These are phyloP conservation scores for Fusarium nelsonii DNA, from an alignment of 2,329 filamentous ascomycete species.

Conservation along the genomic window DNA sequence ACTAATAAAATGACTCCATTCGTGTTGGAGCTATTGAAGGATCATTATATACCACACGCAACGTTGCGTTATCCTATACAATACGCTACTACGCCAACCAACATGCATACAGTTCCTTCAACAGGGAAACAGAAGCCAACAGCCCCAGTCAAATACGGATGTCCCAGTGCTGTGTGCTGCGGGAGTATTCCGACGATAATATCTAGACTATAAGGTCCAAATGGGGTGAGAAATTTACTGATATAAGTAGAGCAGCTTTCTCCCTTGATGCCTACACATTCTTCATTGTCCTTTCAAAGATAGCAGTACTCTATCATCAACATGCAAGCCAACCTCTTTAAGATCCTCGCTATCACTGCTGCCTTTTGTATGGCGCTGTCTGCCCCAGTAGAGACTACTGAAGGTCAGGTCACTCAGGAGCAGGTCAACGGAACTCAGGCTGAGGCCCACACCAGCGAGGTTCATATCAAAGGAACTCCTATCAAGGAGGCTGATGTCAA, in stretches of 20 bases:
- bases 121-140: neutral
- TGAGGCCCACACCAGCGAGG: too few relatives aligned
- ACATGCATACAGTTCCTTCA: neutral
- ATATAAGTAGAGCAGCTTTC: neutral
- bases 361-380: neutral
- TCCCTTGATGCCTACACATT: neutral
- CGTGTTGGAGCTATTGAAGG: too few relatives aligned
- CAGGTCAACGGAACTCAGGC: neutral
- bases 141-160: neutral
- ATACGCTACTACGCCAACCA: neutral
- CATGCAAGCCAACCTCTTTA: constrained; percentile 1
- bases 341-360: neutral
- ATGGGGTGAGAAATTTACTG: neutral
- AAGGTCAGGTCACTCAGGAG: neutral
- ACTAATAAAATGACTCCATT: too few relatives aligned
- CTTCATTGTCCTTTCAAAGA: neutral
- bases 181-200: neutral
- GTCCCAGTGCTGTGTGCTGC: neutral
- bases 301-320: neutral
- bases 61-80: neutral
- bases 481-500: too few relatives aligned
- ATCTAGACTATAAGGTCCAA: neutral
- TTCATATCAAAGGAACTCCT: too few relatives aligned
- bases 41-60: neutral
- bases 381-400: neutral